Evolutionary conservation across 805 yeast species (phyloP).

Genomic region (Candida palmyrensis): DNA sequence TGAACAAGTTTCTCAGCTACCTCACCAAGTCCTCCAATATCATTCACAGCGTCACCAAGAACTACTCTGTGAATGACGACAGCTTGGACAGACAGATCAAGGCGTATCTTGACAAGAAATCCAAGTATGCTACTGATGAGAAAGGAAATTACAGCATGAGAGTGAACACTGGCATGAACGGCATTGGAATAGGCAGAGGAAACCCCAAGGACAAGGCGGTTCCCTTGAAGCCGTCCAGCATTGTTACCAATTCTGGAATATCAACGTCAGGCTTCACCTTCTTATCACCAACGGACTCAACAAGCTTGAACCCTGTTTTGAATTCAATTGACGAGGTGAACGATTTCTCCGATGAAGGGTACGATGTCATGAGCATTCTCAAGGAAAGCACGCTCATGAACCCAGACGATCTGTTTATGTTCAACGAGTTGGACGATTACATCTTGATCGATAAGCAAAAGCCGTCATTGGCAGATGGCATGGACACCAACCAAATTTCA

Average conservation of each 20-base stretch:
- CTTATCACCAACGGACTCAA: too few species aligned
- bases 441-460: slow-evolving; percentile 2
- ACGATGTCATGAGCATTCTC: slow-evolving; percentile 1
- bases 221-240: not conserved
- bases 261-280: too few species aligned
- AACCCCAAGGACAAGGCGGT: not conserved
- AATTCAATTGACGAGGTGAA: slow-evolving; percentile 1
- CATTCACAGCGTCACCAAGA: slow-evolving; percentile 35
- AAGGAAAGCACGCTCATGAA: not conserved
- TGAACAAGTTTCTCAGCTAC: slow-evolving; percentile 35
- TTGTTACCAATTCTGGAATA: not conserved
- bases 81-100: slow-evolving; percentile 20
- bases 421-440: slow-evolving; percentile 4
- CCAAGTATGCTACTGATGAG: slow-evolving; percentile 6
- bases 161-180: not conserved
- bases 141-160: not conserved
- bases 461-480: not conserved
- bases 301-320: not conserved
- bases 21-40: slow-evolving; percentile 31
- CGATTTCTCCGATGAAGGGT: slow-evolving; percentile 4
- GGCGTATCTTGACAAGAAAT: slow-evolving; percentile 16
- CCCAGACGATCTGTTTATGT: slow-evolving; percentile 1
- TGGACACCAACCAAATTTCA: not conserved
- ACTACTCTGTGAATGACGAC: slow-evolving; percentile 10
- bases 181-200: slow-evolving; percentile 1